These are phyloP conservation scores for Cladophialophora exuberans DNA, from an alignment of 2,329 filamentous ascomycete genomes.

Conservation along the genomic window DNA sequence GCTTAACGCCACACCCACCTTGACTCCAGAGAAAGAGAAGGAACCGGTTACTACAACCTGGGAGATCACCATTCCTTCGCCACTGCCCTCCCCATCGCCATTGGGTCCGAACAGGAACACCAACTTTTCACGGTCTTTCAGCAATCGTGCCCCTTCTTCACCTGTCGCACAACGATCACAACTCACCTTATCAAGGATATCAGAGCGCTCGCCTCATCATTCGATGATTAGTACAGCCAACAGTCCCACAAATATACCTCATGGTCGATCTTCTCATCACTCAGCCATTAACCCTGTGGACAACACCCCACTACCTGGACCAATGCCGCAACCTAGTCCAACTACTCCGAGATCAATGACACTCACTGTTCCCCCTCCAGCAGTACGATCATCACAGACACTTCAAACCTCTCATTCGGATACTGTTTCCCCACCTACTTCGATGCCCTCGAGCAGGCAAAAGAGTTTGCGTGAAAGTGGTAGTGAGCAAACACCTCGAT, in stretches of 20 bases:
- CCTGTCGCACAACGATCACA: slow-evolving; percentile 26
- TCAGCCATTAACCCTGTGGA: slow-evolving; percentile 17
- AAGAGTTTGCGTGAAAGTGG: neutral
- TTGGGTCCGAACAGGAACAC: slow-evolving; percentile 14
- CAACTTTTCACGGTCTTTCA: slow-evolving; percentile 28
- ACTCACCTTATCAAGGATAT: slow-evolving; percentile 28
- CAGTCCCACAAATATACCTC: neutral
- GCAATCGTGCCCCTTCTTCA: slow-evolving; percentile 13
- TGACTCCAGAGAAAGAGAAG: slow-evolving; percentile 26
- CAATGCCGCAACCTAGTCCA: slow-evolving; percentile 3
- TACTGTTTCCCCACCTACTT: neutral
- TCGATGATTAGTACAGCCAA: slow-evolving; percentile 26
- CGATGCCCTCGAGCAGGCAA: neutral
- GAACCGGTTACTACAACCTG: slow-evolving; percentile 16
- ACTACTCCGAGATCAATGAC: neutral
- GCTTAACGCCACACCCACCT: slow-evolving; percentile 11
- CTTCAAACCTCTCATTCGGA: neutral
- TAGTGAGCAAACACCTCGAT: neutral
- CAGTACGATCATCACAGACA: neutral
- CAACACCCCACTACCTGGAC: slow-evolving; percentile 5
- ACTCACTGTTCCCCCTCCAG: slow-evolving; percentile 3
- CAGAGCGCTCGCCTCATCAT: slow-evolving; percentile 29
- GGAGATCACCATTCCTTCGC: slow-evolving; percentile 22
- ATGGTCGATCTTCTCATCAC: slow-evolving; percentile 12
- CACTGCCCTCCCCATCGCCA: slow-evolving; percentile 17